These are phyloP conservation scores for Eucalyptus fibrosa DNA, from an alignment of 345 rosid genomes.

Conservation along the genomic window DNA sequence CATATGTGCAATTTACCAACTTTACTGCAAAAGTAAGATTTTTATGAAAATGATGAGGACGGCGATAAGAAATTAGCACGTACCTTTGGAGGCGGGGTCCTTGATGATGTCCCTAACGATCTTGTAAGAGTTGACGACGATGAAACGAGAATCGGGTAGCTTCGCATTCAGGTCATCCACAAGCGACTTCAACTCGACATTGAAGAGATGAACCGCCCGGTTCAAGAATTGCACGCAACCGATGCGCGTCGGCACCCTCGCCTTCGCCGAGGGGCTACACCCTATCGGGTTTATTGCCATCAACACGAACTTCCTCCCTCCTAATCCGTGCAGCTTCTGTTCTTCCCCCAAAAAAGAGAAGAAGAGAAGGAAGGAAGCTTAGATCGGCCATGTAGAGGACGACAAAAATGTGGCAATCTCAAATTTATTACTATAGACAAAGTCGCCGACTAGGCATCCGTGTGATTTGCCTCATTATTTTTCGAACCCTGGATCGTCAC, in stretches of 20 bases:
- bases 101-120: constrained; percentile 25
- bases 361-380: not conserved
- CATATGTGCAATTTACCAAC: not conserved
- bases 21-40: not conserved
- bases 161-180: not conserved
- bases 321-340: constrained; percentile 36
- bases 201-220: constrained; percentile 42
- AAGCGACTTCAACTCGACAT: constrained; percentile 4
- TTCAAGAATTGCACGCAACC: constrained; percentile 19
- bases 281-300: constrained; percentile 41
- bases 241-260: not conserved
- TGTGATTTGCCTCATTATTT: not conserved
- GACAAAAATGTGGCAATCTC: not conserved
- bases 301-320: constrained; percentile 47
- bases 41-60: not conserved
- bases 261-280: constrained; percentile 22
- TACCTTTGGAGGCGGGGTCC: constrained; percentile 23
- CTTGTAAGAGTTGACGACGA: constrained; percentile 33
- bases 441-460: not conserved
- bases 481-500: not conserved
- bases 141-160: constrained; percentile 15
- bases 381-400: not conserved
- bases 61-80: not conserved
- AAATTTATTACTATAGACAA: not conserved
- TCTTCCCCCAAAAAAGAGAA: not conserved